A percentile compares a stretch with the other conserved stretches of the same genome.
These are phyloP conservation scores for Narthecium ossifragum DNA, from an alignment of 106 monocot genomes.

Conservation along the genomic window DNA sequence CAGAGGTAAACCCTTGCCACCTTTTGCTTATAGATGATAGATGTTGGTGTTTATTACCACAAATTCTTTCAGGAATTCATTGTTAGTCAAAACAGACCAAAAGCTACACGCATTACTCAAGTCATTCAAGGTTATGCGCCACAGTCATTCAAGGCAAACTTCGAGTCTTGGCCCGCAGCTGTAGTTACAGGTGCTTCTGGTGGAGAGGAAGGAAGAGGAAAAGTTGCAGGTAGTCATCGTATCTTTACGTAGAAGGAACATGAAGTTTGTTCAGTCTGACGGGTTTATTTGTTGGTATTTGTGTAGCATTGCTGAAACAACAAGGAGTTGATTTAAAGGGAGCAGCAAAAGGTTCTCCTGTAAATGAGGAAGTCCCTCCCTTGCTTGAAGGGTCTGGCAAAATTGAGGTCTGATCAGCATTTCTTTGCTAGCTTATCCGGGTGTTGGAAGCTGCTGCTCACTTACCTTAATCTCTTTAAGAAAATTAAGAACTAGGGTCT, in stretches of 20 bases:
- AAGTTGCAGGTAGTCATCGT: conserved; percentile 81
- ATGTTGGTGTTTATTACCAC: not conserved
- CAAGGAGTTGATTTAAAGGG: conserved; percentile 93
- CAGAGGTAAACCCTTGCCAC: conserved; percentile 56
- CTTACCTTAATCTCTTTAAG: not conserved
- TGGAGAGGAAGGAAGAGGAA: conserved; percentile 90
- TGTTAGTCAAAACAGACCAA: conserved; percentile 61
- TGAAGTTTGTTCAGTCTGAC: too few species aligned
- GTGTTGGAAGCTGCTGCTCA: too few species aligned
- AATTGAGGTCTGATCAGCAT: conserved; percentile 66
- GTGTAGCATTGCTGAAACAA: conserved; percentile 80
- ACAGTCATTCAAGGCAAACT: conserved; percentile 84
- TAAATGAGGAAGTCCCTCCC: conserved; percentile 74
- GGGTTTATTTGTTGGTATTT: too few species aligned
- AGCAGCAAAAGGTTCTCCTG: conserved; percentile 44
- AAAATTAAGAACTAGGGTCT: not conserved
- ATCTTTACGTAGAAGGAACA: too few species aligned
- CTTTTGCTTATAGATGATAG: not conserved
- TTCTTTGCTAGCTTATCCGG: not conserved
- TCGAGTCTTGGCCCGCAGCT: conserved; percentile 80
- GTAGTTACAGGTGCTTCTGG: conserved; percentile 28
- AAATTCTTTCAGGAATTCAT: conserved; percentile 50
- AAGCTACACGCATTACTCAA: conserved; percentile 54
- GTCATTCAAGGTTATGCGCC: conserved; percentile 93
- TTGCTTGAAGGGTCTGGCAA: conserved; percentile 78